Base-by-base conservation (phyloP, 768 basidiomycete species). In the Trametes cinnabarina region DNA sequence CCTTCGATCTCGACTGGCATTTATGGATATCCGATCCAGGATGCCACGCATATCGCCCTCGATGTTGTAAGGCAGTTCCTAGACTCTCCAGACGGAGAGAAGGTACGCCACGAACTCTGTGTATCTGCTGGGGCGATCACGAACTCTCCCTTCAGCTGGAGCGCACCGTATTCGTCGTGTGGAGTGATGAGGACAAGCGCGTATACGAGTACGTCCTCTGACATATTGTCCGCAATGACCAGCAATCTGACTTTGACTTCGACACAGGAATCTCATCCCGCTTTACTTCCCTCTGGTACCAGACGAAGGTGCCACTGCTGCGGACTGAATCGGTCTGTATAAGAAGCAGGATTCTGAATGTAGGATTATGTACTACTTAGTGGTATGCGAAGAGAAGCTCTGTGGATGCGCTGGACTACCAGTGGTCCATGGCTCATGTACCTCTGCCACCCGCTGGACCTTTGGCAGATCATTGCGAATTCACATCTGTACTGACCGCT, bases 1-100 rank as follows among this genome's bases (percentile, higher is more conserved):
- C 87, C 87, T 5, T 86, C 83, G 5, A 83, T 94, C 49, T 92
- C 91, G 3, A 92, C 90, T 0, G 92, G 82, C 0, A 75, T 90
- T 15, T 94, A 90, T 60, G 81, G 86, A 3, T 93, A 92, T 71
- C 92, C 91, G 1, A 83, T 90, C 43, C 71, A 73, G 42, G 84
- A 83, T 62, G 92, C 91, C 0, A 86, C 92, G 0, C 80, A 80
- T 28, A 78, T 93, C 51, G 90, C 91, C 2, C 69, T 92, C 51
- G 72, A 78, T 25, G 76, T 79, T 25, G 82, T 79, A 14, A 78
- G 89, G 48, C 69, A 77, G 30, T 84, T 84, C 52, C 68, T 84
- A 39, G 86, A 90, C 22, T 75, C 79, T 3, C 76, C 82, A 22
- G 68, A 68, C 6, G 85, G 79, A 4, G 69, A 69, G 57, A 69